Conservation (phyloP, 139 green algal species). For the Coelastrella sp. region DNA sequence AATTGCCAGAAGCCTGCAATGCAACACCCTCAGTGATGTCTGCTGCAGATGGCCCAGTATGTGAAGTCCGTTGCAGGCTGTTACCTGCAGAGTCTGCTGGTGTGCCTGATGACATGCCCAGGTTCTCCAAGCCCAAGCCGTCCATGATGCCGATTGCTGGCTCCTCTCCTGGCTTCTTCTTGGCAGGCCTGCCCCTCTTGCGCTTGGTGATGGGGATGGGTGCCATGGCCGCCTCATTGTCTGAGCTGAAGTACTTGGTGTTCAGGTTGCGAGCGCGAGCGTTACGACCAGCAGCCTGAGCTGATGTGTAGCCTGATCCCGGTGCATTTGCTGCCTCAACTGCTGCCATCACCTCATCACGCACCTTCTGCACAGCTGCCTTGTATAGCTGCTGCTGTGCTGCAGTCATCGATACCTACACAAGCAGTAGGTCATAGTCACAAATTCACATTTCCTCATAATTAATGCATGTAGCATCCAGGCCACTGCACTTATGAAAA, state of each 20-base stretch:
- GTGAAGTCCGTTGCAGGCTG: background rate
- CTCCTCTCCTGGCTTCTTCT: constrained; percentile 23
- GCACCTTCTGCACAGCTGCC: constrained; percentile 59
- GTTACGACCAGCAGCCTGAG: constrained; percentile 10
- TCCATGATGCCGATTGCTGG: constrained; percentile 36
- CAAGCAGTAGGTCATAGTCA: background rate
- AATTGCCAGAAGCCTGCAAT: background rate
- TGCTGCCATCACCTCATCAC: constrained; percentile 52
- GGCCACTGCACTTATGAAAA: too few species aligned
- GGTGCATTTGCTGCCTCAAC: constrained; percentile 20
- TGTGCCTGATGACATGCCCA: constrained; percentile 20
- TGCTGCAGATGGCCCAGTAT: too few species aligned
- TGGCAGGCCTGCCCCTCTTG: constrained; percentile 28
- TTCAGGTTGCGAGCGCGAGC: constrained; percentile 33
- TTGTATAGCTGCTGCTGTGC: constrained; percentile 72
- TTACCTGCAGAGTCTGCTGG: constrained; percentile 5
- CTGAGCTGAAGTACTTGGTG: constrained; percentile 39
- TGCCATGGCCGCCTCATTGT: background rate
- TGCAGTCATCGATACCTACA: constrained; percentile 69
- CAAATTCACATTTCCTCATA: too few species aligned
- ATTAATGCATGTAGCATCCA: background rate
- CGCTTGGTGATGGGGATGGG: constrained; percentile 27
- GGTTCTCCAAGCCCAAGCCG: constrained; percentile 10
- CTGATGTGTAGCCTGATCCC: background rate
- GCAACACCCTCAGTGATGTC: background rate